phyloP scores from a whole-genome alignment of 768 basidiomycete species.

The Cystobasidium tubakii region DNA sequence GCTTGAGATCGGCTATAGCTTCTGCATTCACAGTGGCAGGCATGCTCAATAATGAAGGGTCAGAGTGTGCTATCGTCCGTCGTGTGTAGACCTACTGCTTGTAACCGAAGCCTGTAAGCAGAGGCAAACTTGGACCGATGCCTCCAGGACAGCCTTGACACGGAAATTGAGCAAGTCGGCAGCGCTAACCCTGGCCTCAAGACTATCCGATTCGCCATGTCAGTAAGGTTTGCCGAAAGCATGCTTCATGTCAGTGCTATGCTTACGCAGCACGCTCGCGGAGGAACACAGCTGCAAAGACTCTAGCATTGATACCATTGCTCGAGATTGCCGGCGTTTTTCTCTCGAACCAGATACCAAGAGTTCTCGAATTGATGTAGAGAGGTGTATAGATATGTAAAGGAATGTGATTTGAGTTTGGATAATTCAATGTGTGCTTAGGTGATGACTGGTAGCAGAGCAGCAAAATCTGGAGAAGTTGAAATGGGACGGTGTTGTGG shows the following conservation, averaged over 20 bases:
- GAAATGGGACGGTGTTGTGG: too few relatives aligned
- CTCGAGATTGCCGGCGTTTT: background rate
- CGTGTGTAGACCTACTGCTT: background rate
- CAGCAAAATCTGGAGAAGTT: too few relatives aligned
- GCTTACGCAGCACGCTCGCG: conserved; percentile 17
- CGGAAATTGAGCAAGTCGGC: background rate
- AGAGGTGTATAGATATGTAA: background rate
- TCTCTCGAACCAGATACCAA: too few relatives aligned
- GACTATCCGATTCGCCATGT: background rate
- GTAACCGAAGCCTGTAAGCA: conserved; percentile 1
- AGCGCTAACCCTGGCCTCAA: background rate
- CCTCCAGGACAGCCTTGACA: background rate
- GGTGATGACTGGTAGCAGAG: too few relatives aligned
- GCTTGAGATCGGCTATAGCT: conserved; percentile 2
- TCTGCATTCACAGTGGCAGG: background rate
- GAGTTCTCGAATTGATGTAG: too few relatives aligned
- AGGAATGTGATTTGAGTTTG: background rate
- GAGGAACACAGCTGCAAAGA: conserved; percentile 30
- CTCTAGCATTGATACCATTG: conserved; percentile 3
- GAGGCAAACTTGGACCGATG: conserved; percentile 14
- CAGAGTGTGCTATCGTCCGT: background rate
- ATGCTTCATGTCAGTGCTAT: background rate
- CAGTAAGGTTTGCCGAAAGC: too few relatives aligned
- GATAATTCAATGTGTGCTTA: background rate
- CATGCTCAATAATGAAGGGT: too few relatives aligned